Conservation (phyloP, 208 protist genomes). For the Leishmania tropica region DNA sequence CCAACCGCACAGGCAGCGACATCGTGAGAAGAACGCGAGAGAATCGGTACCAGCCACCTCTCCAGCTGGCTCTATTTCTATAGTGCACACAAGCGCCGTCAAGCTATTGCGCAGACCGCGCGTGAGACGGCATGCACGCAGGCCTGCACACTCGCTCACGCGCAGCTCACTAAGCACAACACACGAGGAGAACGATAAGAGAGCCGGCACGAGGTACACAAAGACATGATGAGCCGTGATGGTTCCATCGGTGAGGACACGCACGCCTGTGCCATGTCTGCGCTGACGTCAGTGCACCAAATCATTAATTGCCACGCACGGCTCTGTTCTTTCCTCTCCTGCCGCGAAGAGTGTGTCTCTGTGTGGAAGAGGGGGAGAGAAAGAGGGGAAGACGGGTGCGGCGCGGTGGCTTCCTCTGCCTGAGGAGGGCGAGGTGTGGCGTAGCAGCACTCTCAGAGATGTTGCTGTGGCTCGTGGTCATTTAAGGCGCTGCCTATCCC, state of each 20-base stretch:
- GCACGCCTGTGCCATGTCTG: not conserved
- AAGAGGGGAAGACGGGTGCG: not conserved
- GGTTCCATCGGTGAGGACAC: not conserved
- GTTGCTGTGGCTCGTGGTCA: not conserved
- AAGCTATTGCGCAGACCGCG: not conserved
- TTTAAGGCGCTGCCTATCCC: not conserved
- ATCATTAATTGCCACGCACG: not conserved
- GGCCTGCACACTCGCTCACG: not conserved
- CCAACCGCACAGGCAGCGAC: not conserved
- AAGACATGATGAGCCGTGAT: too few species aligned
- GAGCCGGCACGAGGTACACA: conserved; percentile 1
- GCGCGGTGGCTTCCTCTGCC: not conserved
- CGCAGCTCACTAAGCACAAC: not conserved
- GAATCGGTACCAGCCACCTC: not conserved
- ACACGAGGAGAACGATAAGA: not conserved
- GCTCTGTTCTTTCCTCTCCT: not conserved
- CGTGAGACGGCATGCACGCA: not conserved
- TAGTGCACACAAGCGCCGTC: not conserved
- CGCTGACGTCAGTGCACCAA: not conserved
- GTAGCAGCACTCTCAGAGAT: not conserved
- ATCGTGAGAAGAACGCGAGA: not conserved
- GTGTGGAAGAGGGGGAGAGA: not conserved
- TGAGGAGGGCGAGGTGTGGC: not conserved
- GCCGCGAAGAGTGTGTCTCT: not conserved
- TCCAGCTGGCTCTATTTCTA: not conserved